phyloP scores from a whole-genome alignment of 2,329 filamentous ascomycete genomes.

The Monosporascus sp. region DNA sequence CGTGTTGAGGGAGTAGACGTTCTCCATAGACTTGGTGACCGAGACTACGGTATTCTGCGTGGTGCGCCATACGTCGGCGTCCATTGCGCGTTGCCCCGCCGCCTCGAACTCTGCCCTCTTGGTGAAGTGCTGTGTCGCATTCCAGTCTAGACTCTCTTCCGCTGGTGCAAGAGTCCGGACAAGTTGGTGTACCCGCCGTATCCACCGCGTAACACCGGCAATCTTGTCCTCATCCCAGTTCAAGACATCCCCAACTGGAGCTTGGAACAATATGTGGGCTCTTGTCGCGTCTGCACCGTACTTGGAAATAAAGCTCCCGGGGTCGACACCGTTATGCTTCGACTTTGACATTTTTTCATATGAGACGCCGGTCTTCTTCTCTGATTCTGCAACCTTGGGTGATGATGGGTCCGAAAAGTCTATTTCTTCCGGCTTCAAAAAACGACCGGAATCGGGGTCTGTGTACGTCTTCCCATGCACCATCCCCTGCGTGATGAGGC shows the following conservation, averaged over 20 bases:
- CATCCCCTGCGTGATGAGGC: conserved; percentile 87
- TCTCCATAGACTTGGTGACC: conserved; percentile 63
- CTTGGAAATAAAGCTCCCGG: conserved; percentile 61
- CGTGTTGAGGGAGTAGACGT: conserved; percentile 75
- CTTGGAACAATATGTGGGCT: conserved; percentile 85
- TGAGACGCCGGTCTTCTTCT: conserved; percentile 52
- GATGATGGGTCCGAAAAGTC: conserved; percentile 51
- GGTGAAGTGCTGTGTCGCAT: conserved; percentile 32
- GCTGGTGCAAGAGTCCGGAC: conserved; percentile 29
- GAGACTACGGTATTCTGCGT: conserved; percentile 63
- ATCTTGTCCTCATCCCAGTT: conserved; percentile 88
- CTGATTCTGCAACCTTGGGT: conserved; percentile 59
- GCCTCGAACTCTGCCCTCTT: conserved; percentile 22
- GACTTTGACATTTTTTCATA: conserved; percentile 96
- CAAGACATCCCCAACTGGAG: conserved; percentile 74
- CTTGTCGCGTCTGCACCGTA: conserved; percentile 80
- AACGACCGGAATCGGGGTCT: conserved; percentile 68
- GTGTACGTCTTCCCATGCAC: conserved; percentile 82
- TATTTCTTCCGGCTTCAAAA: conserved; percentile 71
- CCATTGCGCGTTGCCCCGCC: conserved; percentile 36
- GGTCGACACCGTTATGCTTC: conserved; percentile 88
- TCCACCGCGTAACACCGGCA: conserved; percentile 74
- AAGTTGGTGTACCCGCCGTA: conserved; percentile 60
- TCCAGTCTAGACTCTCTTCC: conserved; percentile 6
- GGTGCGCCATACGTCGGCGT: conserved; percentile 53